phyloP scores from a whole-genome alignment of 345 rosid genomes.

The Cardamine chenopodiifolia region DNA sequence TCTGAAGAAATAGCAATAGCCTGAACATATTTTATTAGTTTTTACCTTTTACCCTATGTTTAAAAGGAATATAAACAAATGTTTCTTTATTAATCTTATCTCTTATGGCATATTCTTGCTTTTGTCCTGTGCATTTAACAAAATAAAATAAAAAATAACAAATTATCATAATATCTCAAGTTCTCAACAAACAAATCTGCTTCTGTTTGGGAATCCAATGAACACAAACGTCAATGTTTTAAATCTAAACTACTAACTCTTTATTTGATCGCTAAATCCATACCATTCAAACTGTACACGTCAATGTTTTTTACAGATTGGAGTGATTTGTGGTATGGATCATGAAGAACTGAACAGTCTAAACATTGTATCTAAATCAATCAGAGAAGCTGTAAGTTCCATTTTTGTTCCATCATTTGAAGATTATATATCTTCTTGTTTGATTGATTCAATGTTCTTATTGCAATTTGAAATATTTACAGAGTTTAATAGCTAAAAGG shows the following conservation, averaged over 20 bases:
- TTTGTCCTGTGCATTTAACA: not conserved
- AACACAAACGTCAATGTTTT: not conserved
- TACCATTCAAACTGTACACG: not conserved
- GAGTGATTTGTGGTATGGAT: constrained; percentile 66
- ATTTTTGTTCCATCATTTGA: not conserved
- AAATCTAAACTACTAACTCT: not conserved
- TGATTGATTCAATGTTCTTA: not conserved
- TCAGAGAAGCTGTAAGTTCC: constrained; percentile 81
- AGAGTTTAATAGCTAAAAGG: constrained; percentile 65
- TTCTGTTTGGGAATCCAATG: constrained; percentile 19
- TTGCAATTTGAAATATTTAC: constrained; percentile 12
- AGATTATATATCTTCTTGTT: not conserved
- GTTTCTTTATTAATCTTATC: not conserved
- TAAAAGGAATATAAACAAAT: not conserved
- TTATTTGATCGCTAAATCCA: not conserved
- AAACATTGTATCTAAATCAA: constrained; percentile 57
- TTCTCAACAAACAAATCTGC: too few species aligned
- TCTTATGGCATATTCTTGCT: not conserved
- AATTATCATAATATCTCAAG: not conserved
- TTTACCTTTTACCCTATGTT: not conserved
- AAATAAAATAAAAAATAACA: not conserved
- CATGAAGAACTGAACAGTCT: constrained; percentile 78
- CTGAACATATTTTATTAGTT: not conserved
- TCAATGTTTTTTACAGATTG: constrained; percentile 48
- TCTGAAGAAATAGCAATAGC: not conserved